Conservation (phyloP, 163 green algal genomes). For the Picocystis sp. region DNA sequence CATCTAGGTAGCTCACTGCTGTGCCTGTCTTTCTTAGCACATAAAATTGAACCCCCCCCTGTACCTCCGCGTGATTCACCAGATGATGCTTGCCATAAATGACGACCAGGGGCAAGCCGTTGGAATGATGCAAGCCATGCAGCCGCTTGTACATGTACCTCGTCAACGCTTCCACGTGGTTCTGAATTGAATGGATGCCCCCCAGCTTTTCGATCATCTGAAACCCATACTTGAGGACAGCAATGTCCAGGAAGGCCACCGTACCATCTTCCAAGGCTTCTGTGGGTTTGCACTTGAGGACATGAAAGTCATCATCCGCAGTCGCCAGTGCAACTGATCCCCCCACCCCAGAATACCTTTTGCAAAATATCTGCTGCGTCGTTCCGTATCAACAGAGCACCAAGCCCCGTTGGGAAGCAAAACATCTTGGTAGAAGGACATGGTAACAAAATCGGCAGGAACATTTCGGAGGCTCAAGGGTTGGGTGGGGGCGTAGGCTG, state of each 20-base stretch:
- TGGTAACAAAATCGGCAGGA: conserved; percentile 51
- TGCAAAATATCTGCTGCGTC: conserved; percentile 30
- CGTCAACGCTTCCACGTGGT: conserved; percentile 31
- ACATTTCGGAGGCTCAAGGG: conserved; percentile 43
- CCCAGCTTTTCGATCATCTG: conserved; percentile 26
- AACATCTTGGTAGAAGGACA: conserved; percentile 78
- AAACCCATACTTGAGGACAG: conserved; percentile 43
- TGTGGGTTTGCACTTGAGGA: conserved; percentile 31
- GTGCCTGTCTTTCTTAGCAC: conserved; percentile 28
- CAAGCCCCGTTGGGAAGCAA: conserved; percentile 64
- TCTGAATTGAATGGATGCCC: conserved; percentile 20
- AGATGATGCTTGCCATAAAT: conserved; percentile 49
- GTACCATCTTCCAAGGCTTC: conserved; percentile 56
- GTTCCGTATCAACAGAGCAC: conserved; percentile 45
- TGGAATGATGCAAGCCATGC: conserved; percentile 32
- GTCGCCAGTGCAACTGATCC: conserved; percentile 45
- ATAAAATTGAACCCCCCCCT: conserved; percentile 63
- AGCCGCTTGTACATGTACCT: conserved; percentile 31
- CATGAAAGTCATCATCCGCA: conserved; percentile 43
- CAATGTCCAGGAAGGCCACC: conserved; percentile 54
- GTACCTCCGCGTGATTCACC: conserved; percentile 16
- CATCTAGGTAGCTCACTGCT: conserved; percentile 32
- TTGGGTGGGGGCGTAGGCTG: conserved; percentile 44
- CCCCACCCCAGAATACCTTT: conserved; percentile 55
- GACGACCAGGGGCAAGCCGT: conserved; percentile 37